Evolutionary conservation across 225 moss, liverwort and hornwort species (phyloP).

Genomic region (Anthoceros angustus): DNA sequence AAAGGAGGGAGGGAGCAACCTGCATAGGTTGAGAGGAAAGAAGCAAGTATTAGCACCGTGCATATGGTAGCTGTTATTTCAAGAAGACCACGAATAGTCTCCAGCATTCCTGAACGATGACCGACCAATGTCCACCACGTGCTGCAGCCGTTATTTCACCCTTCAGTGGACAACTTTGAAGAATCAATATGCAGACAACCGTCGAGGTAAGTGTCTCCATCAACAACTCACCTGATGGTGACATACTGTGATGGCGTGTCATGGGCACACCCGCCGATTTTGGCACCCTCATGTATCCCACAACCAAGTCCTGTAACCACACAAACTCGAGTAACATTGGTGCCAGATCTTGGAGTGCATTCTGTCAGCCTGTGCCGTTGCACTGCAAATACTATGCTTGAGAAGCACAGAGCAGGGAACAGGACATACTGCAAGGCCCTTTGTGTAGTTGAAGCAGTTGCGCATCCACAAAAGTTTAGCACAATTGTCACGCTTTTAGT

Average conservation of each 20-base stretch:
- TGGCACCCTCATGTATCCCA: slow-evolving; percentile 99
- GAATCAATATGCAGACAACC: too few relatives aligned
- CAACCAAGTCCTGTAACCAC: slow-evolving; percentile 68
- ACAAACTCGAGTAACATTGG: too few relatives aligned
- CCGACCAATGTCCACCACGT: too few relatives aligned
- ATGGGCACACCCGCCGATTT: slow-evolving; percentile 84
- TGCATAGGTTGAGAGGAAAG: too few relatives aligned
- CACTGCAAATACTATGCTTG: too few relatives aligned
- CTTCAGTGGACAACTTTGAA: neutral
- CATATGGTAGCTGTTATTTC: slow-evolving; percentile 73
- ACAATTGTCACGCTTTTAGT: too few relatives aligned
- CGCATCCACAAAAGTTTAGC: too few relatives aligned
- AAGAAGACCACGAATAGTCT: slow-evolving; percentile 56
- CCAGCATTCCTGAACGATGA: slow-evolving; percentile 96
- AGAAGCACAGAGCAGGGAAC: neutral
- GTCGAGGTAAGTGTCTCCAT: too few relatives aligned
- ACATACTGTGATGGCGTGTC: slow-evolving; percentile 94
- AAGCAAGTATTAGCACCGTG: too few relatives aligned
- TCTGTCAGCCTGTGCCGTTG: too few relatives aligned
- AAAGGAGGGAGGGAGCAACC: too few relatives aligned
- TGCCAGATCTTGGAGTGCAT: too few relatives aligned
- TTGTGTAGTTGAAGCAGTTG: slow-evolving; percentile 96
- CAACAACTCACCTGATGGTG: slow-evolving; percentile 72
- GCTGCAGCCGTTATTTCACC: slow-evolving; percentile 70
- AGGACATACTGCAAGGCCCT: slow-evolving; percentile 64